A percentile compares a stretch with the other conserved stretches of the same genome.
Evolutionary conservation across 2,329 filamentous ascomycete genomes (phyloP).

Genomic region (Alternaria alternata): DNA sequence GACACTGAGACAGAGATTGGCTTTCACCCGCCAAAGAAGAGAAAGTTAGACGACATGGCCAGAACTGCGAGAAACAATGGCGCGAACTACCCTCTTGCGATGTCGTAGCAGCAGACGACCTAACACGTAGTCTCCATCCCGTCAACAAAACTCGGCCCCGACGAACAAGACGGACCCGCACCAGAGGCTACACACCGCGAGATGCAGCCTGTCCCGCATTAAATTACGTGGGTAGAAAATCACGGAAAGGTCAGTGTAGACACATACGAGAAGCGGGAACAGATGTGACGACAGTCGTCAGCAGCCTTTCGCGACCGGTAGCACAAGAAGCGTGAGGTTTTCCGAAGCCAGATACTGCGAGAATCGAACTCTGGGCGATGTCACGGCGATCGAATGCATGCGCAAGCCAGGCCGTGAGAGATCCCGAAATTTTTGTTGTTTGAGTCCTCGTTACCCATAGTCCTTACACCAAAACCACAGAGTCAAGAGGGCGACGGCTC

Average conservation of each 20-base stretch:
- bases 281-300: slow-evolving; percentile 52
- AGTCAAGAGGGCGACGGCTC: background rate
- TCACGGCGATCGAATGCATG: slow-evolving; percentile 36
- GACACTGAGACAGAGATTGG: slow-evolving; percentile 25
- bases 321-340: slow-evolving; percentile 45
- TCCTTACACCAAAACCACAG: background rate
- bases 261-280: slow-evolving; percentile 43
- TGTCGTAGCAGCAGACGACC: background rate
- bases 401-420: slow-evolving; percentile 41
- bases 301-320: slow-evolving; percentile 52
- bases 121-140: slow-evolving; percentile 1
- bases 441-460: slow-evolving; percentile 14
- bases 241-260: slow-evolving; percentile 48
- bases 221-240: slow-evolving; percentile 51
- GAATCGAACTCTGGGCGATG: slow-evolving; percentile 43
- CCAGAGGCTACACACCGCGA: slow-evolving; percentile 31
- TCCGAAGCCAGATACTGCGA: slow-evolving; percentile 44
- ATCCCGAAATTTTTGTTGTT: slow-evolving; percentile 23
- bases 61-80: slow-evolving; percentile 21
- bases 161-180: slow-evolving; percentile 18
- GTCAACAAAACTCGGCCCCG: slow-evolving; percentile 9
- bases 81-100: slow-evolving; percentile 22
- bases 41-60: background rate
- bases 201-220: slow-evolving; percentile 42
- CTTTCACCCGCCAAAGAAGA: slow-evolving; percentile 5